Evolutionary conservation across 129 eudicot species (phyloP), one percentile per base, ranked within the genome.

Genomic region (Gnaphalium uliginosum): DNA sequence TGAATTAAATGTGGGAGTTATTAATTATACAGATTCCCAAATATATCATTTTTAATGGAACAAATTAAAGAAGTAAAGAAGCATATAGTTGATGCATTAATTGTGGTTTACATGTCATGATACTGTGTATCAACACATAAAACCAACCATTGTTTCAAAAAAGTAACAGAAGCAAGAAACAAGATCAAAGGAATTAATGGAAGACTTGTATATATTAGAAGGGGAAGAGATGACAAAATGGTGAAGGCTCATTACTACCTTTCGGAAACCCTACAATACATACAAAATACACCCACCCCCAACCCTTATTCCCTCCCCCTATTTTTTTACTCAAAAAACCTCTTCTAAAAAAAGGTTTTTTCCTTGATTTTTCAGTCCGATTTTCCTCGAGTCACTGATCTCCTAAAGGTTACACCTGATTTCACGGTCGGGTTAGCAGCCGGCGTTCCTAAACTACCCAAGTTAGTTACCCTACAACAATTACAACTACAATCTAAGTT

Each of bases 171-270:
- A 46, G 37, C 74, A 24, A 46, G 41, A 46, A 48, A 10, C 13
- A 41, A 18, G 13, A 2, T 7, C 25, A 22, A 61, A 24, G 60
- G 33, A 24, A 63, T 63, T 33, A 74, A 62, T 8, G 60, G 21
- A 66, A 73, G 62, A 64, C 10, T 59, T 73, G 37, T 70, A 50
- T 77, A 39, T 68, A 79, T 76, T 30, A 50, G 18, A 72, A 73
- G 84, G 86, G 88, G 87, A 83, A 83, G 84, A 68, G 72, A 83
- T 72, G 77, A 81, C 87, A 75, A 83, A 85, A 88, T 78, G 87
- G 69, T 63, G 83, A 80, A 61, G 80, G 86, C 83, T 81, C 84
- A 23, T 43, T 74, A 61, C 27, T 17, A 68, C 51, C 76, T 75
- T 69, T 75, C 60, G 21, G 23, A 79, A 73, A 79, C 78, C 48